phyloP scores from a whole-genome alignment of 805 yeast species.

The Wickerhamomyces tratensis region DNA sequence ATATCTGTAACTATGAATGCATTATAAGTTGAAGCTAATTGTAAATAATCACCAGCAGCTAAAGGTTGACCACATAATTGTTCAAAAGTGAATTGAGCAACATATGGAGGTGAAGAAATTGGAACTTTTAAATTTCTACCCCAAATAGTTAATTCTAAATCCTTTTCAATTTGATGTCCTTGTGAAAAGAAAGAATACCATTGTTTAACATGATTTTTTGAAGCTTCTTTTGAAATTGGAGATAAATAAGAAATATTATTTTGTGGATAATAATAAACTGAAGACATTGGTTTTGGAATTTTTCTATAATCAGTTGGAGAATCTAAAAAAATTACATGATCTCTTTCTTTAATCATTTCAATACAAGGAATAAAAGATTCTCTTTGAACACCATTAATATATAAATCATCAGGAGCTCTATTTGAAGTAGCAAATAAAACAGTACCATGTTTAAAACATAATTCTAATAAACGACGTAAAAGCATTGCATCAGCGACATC shows the following conservation, averaged over 20 bases:
- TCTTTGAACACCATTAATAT: conserved; percentile 90
- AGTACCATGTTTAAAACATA: conserved; percentile 71
- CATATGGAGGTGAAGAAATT: conserved; percentile 60
- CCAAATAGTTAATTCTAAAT: conserved; percentile 58
- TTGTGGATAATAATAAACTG: conserved; percentile 68
- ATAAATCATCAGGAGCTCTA: conserved; percentile 88
- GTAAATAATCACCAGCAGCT: conserved; percentile 91
- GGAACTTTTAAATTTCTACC: conserved; percentile 80
- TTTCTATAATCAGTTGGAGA: conserved; percentile 94
- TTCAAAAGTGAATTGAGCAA: conserved; percentile 83
- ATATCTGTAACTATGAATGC: conserved; percentile 88
- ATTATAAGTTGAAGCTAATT: conserved; percentile 65
- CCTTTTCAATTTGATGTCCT: conserved; percentile 32
- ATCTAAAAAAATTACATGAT: conserved; percentile 70
- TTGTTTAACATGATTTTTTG: conserved; percentile 50
- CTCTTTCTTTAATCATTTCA: conserved; percentile 59
- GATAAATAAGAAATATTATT: conserved; percentile 49
- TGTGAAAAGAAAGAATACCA: conserved; percentile 82
- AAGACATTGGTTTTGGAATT: conserved; percentile 71
- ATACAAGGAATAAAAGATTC: conserved; percentile 90
- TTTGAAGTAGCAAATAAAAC: conserved; percentile 90
- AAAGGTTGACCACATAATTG: conserved; percentile 81
- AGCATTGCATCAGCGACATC: conserved; percentile 99
- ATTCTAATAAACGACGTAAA: conserved; percentile 61
- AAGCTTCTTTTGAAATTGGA: conserved; percentile 36